A percentile compares a stretch with the other conserved stretches of the same genome.
Evolutionary conservation across 73 alveolate genomes (phyloP).

Genomic region (Paramecium bursaria): DNA sequence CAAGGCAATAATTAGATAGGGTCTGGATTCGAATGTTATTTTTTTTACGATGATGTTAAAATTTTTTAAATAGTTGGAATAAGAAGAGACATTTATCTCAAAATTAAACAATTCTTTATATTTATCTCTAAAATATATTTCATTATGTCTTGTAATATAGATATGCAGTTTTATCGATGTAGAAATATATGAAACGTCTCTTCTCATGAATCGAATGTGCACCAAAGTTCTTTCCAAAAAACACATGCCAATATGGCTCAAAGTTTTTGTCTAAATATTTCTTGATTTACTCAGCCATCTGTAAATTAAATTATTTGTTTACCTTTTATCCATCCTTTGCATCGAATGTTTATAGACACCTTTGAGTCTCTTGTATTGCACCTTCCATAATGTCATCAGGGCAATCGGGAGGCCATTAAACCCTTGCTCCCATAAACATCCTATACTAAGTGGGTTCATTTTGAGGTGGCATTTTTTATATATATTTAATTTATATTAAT

Average conservation of each 20-base stretch:
- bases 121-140: background rate
- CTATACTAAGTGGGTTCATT: slow-evolving; percentile 66
- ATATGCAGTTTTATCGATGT: slow-evolving; percentile 88
- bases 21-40: too few species aligned
- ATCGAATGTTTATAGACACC: slow-evolving; percentile 50
- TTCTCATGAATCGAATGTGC: slow-evolving; percentile 96
- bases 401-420: slow-evolving; percentile 93
- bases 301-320: background rate
- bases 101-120: background rate
- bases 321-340: slow-evolving; percentile 74
- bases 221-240: slow-evolving; percentile 97
- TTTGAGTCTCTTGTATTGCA: slow-evolving; percentile 76
- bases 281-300: slow-evolving; percentile 85
- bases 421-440: slow-evolving; percentile 86
- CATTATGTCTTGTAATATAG: slow-evolving; percentile 79
- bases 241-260: slow-evolving; percentile 99
- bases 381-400: slow-evolving; percentile 94
- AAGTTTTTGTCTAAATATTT: slow-evolving; percentile 94
- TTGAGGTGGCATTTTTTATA: too few species aligned
- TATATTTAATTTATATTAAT: too few species aligned
- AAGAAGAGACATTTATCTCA: too few species aligned
- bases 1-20: too few species aligned
- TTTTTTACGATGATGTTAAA: too few species aligned
- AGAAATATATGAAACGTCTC: slow-evolving; percentile 94
- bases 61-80: too few species aligned